A percentile compares a stretch with the other conserved stretches of the same genome.
These are phyloP conservation scores for Taphrina pruni DNA, from an alignment of 1,139 yeast species.

Conservation along the genomic window DNA sequence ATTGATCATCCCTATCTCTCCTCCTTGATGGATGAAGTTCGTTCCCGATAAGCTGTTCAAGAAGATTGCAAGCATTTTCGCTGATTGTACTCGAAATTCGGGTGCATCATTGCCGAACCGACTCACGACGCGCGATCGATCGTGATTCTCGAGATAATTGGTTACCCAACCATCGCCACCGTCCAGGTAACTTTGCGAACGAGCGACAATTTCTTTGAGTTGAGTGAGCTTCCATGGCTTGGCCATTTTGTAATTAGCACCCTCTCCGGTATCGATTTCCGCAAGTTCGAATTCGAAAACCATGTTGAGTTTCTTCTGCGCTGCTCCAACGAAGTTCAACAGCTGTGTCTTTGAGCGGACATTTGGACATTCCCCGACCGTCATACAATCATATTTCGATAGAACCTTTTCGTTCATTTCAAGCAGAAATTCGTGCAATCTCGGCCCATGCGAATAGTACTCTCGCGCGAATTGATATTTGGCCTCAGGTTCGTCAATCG, in stretches of 20 bases:
- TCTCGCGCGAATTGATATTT: conserved; percentile 55
- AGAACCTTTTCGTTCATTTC: conserved; percentile 59
- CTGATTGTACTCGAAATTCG: conserved; percentile 53
- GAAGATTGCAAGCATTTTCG: conserved; percentile 59
- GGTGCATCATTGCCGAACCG: conserved; percentile 59
- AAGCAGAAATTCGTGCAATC: conserved; percentile 64
- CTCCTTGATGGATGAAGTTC: conserved; percentile 63
- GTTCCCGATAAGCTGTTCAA: conserved; percentile 63
- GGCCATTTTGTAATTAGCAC: conserved; percentile 49
- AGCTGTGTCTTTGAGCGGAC: conserved; percentile 55
- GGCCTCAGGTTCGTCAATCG: conserved; percentile 56
- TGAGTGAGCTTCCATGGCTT: conserved; percentile 54
- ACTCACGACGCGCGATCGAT: conserved; percentile 61
- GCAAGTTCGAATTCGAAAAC: conserved; percentile 60
- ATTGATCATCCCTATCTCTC: conserved; percentile 64
- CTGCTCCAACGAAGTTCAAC: conserved; percentile 57
- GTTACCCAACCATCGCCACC: conserved; percentile 69
- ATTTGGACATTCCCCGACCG: conserved; percentile 64
- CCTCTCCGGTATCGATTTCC: conserved; percentile 49
- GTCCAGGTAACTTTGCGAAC: conserved; percentile 54
- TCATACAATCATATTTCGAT: conserved; percentile 60
- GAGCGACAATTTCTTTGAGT: conserved; percentile 56
- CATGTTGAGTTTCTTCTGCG: conserved; percentile 60
- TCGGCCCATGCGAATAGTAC: conserved; percentile 58
- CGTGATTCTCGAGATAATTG: conserved; percentile 64